Evolutionary conservation across 2,329 filamentous ascomycete species (phyloP).

Genomic region (Hymenotorrendiella dingleyae): DNA sequence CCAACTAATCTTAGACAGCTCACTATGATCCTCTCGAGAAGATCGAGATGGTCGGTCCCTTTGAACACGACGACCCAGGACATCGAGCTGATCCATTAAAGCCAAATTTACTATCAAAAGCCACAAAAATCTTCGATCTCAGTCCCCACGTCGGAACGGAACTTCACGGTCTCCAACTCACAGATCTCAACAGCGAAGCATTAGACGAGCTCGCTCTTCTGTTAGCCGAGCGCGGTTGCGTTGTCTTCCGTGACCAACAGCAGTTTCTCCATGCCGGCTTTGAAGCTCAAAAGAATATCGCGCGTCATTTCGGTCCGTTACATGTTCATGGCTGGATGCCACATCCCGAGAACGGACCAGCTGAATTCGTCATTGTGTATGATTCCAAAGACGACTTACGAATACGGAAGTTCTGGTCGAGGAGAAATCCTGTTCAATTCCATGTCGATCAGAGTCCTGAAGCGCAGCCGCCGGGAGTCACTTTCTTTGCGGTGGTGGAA

Average conservation of each 20-base stretch:
- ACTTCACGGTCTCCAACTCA: slow-evolving; percentile 36
- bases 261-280: slow-evolving; percentile 58
- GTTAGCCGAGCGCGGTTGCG: slow-evolving; percentile 41
- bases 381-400: slow-evolving; percentile 40
- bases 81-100: slow-evolving; percentile 64
- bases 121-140: slow-evolving; percentile 31
- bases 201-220: slow-evolving; percentile 43
- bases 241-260: slow-evolving; percentile 66
- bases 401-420: slow-evolving; percentile 29
- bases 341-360: slow-evolving; percentile 37
- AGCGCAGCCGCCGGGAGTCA: slow-evolving; percentile 77
- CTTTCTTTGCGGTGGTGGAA: slow-evolving; percentile 78
- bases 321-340: slow-evolving; percentile 55
- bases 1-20: slow-evolving; percentile 8
- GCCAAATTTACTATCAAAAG: slow-evolving; percentile 62
- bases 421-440: slow-evolving; percentile 69
- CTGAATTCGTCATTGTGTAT: slow-evolving; percentile 42
- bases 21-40: slow-evolving; percentile 26
- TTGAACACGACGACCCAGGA: slow-evolving; percentile 67
- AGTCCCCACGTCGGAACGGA: slow-evolving; percentile 32
- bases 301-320: slow-evolving; percentile 68
- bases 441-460: slow-evolving; percentile 85
- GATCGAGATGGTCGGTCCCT: slow-evolving; percentile 35
- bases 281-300: slow-evolving; percentile 58
- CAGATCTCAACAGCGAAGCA: slow-evolving; percentile 36